phyloP scores from a whole-genome alignment of 345 rosid genomes.

The Camelina sativa region DNA sequence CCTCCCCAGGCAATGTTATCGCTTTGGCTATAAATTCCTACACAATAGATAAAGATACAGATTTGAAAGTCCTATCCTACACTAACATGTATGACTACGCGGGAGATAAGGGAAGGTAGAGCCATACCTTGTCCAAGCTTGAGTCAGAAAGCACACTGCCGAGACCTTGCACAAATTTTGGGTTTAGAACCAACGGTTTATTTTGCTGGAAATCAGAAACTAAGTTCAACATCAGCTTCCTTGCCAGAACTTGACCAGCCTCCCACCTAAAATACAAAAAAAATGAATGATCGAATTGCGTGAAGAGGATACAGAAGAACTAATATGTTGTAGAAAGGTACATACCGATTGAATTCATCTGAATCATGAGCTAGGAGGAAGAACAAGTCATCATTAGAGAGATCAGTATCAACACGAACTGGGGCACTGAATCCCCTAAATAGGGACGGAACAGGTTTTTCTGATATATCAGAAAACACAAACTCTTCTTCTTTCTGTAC shows the following conservation, averaged over 20 bases:
- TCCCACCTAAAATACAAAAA: conserved; percentile 74
- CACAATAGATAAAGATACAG: conserved; percentile 22
- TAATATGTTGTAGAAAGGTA: conserved; percentile 32
- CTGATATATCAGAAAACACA: conserved; percentile 73
- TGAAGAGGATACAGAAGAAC: conserved; percentile 13
- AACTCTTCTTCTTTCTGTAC: conserved; percentile 50
- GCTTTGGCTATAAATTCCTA: conserved; percentile 96
- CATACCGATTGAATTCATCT: conserved; percentile 95
- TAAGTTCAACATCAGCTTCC: conserved; percentile 89
- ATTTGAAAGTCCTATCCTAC: background rate
- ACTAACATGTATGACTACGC: background rate
- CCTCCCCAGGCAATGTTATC: conserved; percentile 88
- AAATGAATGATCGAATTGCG: conserved; percentile 1
- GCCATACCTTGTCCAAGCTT: conserved; percentile 78
- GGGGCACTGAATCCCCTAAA: conserved; percentile 95
- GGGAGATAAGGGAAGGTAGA: conserved; percentile 3
- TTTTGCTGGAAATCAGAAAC: conserved; percentile 83
- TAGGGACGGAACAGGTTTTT: conserved; percentile 86
- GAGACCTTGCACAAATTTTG: conserved; percentile 77
- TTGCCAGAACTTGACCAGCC: conserved; percentile 91
- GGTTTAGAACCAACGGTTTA: conserved; percentile 68
- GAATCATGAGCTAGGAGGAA: conserved; percentile 95
- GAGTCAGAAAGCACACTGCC: conserved; percentile 72
- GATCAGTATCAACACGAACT: conserved; percentile 85
- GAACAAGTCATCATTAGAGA: conserved; percentile 72